Percentiles rank a stretch among this genome's conserved stretches.
phyloP scores from a whole-genome alignment of 352 stramenopile species.

The Phytophthora sansomeana region DNA sequence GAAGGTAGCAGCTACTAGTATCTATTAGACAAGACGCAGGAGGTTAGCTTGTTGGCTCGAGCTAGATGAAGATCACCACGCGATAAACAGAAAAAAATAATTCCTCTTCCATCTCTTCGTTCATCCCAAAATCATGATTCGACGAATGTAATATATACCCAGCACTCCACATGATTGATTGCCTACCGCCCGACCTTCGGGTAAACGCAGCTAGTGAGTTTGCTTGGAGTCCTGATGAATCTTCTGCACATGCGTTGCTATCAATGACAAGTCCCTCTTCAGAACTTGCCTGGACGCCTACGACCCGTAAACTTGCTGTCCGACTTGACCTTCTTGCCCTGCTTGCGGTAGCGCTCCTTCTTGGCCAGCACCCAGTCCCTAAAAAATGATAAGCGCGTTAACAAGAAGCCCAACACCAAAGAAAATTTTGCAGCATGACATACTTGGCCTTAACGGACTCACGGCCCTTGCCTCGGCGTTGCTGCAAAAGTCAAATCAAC shows the following conservation, averaged over 20 bases:
- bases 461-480: constrained; percentile 61
- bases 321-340: constrained; percentile 97
- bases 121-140: constrained; percentile 31
- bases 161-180: constrained; percentile 2
- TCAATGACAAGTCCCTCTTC: constrained; percentile 38
- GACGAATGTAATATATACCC: constrained; percentile 71
- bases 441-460: constrained; percentile 77
- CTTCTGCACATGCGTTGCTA: constrained; percentile 26
- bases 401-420: not conserved
- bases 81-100: constrained; percentile 23
- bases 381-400: constrained; percentile 37
- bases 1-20: constrained; percentile 11
- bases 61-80: constrained; percentile 20
- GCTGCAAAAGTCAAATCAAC: constrained; percentile 23
- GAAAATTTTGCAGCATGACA: not conserved
- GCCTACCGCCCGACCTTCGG: constrained; percentile 1
- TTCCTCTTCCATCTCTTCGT: constrained; percentile 21
- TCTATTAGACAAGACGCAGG: constrained; percentile 24
- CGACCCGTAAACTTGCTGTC: constrained; percentile 99
- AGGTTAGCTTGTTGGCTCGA: constrained; percentile 9
- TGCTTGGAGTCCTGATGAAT: constrained; percentile 17
- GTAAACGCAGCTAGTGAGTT: not conserved
- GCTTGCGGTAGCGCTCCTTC: constrained; percentile 97
- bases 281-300: constrained; percentile 96
- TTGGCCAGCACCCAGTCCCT: constrained; percentile 98